Conservation (phyloP, 164 flowering plant species). For the Vitis labrusca region DNA sequence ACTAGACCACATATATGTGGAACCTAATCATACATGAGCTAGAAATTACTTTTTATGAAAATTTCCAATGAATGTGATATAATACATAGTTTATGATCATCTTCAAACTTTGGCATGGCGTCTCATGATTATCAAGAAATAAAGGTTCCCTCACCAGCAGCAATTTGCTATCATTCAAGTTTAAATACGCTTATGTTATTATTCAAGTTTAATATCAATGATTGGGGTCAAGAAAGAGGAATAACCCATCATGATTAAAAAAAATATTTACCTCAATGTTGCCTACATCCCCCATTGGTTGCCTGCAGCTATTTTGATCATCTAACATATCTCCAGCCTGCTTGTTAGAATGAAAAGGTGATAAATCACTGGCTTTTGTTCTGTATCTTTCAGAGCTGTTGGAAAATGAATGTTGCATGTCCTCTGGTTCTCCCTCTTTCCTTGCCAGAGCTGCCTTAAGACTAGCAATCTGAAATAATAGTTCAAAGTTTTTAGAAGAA, state of each 20-base stretch:
- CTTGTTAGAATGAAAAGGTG: slow-evolving; percentile 32
- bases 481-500: not conserved
- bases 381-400: slow-evolving; percentile 32
- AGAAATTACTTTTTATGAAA: too few relatives aligned
- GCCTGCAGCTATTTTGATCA: slow-evolving; percentile 33
- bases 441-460: slow-evolving; percentile 66
- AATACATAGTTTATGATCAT: too few relatives aligned
- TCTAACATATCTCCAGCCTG: slow-evolving; percentile 17
- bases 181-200: not conserved
- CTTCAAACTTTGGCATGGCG: too few relatives aligned
- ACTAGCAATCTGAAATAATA: slow-evolving; percentile 46
- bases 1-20: too few relatives aligned
- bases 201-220: not conserved
- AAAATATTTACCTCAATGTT: slow-evolving; percentile 46
- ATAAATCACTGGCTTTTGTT: slow-evolving; percentile 26
- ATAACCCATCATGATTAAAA: not conserved
- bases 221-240: not conserved
- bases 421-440: slow-evolving; percentile 40
- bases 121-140: too few relatives aligned
- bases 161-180: not conserved
- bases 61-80: too few relatives aligned
- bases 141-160: too few relatives aligned
- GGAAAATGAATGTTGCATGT: slow-evolving; percentile 15
- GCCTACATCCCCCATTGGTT: slow-evolving; percentile 58
- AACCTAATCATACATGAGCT: too few relatives aligned